Evolutionary conservation across 2,329 filamentous ascomycete genomes (phyloP).

Genomic region (Aspergillus transmontanensis): DNA sequence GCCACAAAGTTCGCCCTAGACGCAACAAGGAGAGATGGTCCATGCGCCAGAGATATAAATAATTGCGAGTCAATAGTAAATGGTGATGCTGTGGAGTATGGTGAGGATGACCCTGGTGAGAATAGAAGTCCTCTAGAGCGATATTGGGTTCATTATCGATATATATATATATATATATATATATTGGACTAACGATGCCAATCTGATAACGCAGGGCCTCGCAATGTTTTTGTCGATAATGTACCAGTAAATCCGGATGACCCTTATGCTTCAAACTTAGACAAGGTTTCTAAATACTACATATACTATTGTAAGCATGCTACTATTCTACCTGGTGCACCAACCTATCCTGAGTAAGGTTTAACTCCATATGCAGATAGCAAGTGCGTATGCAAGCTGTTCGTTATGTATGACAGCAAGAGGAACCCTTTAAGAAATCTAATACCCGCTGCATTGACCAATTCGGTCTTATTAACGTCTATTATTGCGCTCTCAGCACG

Average conservation of each 20-base stretch:
- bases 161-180: not conserved
- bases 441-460: constrained; percentile 30
- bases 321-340: not conserved
- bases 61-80: not conserved
- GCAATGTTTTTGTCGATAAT: no score
- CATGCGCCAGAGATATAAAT: not conserved
- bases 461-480: constrained; percentile 28
- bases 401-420: constrained; percentile 35
- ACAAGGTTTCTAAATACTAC: constrained; percentile 30
- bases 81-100: not conserved
- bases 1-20: not conserved
- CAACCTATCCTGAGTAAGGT: not conserved
- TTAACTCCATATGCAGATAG: constrained; percentile 26
- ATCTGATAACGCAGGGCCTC: not conserved
- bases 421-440: constrained; percentile 36
- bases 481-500: constrained; percentile 35
- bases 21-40: not conserved
- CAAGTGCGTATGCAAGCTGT: constrained; percentile 34
- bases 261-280: constrained; percentile 7
- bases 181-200: no score
- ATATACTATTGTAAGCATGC: constrained; percentile 34
- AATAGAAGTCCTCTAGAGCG: no score
- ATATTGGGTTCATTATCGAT: not conserved
- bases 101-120: not conserved
- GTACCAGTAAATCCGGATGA: not conserved